phyloP scores from a whole-genome alignment of 495 filamentous ascomycete species.

The Lophiostoma macrostomum region DNA sequence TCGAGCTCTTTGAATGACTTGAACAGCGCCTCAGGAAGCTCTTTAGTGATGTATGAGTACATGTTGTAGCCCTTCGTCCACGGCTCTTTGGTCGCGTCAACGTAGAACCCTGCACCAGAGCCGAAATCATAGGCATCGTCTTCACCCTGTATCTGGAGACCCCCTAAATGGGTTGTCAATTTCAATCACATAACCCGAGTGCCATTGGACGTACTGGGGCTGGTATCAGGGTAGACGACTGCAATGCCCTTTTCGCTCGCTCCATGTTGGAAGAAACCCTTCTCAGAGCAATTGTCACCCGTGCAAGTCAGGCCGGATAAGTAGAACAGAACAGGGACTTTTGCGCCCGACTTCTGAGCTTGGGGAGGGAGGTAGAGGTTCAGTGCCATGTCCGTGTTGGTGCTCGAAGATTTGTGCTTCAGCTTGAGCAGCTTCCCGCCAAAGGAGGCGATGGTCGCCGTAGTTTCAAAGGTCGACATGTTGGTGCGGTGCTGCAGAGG shows the following conservation, averaged over 20 bases:
- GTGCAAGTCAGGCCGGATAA: constrained; percentile 94
- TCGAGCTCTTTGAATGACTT: constrained; percentile 65
- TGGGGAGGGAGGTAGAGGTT: constrained; percentile 67
- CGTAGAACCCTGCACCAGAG: constrained; percentile 86
- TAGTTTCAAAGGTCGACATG: constrained; percentile 83
- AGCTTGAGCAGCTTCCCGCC: constrained; percentile 95
- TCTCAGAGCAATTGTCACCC: constrained; percentile 92
- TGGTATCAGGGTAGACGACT: constrained; percentile 90
- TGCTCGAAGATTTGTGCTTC: constrained; percentile 70
- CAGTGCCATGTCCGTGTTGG: constrained; percentile 64
- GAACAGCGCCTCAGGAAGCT: constrained; percentile 77
- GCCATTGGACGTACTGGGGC: constrained; percentile 74
- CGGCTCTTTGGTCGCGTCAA: constrained; percentile 77
- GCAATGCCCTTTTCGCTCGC: constrained; percentile 79
- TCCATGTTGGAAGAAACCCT: constrained; percentile 87
- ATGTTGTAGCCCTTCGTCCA: constrained; percentile 79
- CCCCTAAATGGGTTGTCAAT: constrained; percentile 48
- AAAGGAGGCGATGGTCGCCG: constrained; percentile 85
- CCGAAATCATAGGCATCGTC: constrained; percentile 89
- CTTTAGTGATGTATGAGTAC: constrained; percentile 82
- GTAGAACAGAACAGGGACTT: constrained; percentile 87
- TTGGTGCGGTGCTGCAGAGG: constrained; percentile 20
- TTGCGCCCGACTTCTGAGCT: constrained; percentile 47
- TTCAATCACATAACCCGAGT: too few species aligned
- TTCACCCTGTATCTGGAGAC: constrained; percentile 73